These are phyloP conservation scores for Trametes punicea DNA, from an alignment of 768 basidiomycete genomes.

Conservation along the genomic window DNA sequence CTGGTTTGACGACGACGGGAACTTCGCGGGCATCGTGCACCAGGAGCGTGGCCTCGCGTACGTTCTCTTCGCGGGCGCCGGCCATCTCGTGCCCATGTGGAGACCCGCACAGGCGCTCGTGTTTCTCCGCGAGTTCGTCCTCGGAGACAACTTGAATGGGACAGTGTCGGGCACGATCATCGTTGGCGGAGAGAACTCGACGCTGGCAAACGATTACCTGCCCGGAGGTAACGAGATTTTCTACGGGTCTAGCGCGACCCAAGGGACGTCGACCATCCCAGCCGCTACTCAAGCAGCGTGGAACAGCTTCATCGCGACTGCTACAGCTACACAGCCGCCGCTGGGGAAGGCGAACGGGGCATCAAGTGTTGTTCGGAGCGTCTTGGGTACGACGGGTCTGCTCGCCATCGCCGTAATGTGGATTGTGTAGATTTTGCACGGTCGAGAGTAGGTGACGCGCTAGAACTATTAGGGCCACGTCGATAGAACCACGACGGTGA, in stretches of 20 bases:
- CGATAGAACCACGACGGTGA: no score
- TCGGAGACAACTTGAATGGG: constrained; percentile 60
- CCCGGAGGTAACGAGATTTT: constrained; percentile 55
- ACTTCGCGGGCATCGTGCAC: constrained; percentile 66
- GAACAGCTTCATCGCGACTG: constrained; percentile 30
- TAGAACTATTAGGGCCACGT: no score
- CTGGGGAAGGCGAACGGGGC: neutral
- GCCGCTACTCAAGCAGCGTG: constrained; percentile 31
- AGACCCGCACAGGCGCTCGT: constrained; percentile 53
- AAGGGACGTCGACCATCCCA: constrained; percentile 28
- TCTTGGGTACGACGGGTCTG: neutral
- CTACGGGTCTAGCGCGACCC: constrained; percentile 41
- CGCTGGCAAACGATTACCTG: constrained; percentile 43
- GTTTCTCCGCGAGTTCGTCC: constrained; percentile 63
- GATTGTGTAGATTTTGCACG: no score
- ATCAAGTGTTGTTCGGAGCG: neutral
- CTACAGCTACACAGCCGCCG: constrained; percentile 14
- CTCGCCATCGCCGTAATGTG: neutral
- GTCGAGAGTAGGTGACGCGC: no score
- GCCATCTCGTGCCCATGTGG: constrained; percentile 37
- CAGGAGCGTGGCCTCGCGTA: constrained; percentile 63
- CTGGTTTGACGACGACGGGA: constrained; percentile 57
- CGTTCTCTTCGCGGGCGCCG: constrained; percentile 36
- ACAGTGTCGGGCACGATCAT: constrained; percentile 43
- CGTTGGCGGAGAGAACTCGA: constrained; percentile 49